phyloP scores from a whole-genome alignment of 2,329 filamentous ascomycete genomes.

The Zopfia rhizophila region DNA sequence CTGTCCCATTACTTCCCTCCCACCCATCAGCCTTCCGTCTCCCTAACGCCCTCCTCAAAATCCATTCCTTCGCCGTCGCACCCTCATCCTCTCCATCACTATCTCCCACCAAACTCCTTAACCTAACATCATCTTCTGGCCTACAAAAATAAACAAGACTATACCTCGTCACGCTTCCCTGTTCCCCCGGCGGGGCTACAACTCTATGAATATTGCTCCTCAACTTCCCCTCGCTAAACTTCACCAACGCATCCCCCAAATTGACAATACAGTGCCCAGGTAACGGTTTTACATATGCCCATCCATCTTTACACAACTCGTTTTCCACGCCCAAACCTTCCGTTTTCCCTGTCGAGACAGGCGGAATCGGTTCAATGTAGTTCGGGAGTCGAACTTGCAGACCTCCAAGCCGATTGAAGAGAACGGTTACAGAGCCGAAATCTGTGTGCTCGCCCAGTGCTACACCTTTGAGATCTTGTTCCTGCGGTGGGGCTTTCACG shows the following conservation, averaged over 20 bases:
- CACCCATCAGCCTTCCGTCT: slow-evolving; percentile 43
- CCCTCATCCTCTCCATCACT: slow-evolving; percentile 37
- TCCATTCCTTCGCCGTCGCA: slow-evolving; percentile 56
- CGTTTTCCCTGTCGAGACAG: background rate
- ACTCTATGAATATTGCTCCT: slow-evolving; percentile 61
- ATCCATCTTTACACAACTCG: slow-evolving; percentile 46
- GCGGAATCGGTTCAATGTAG: slow-evolving; percentile 23
- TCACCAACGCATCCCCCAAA: slow-evolving; percentile 60
- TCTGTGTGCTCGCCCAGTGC: slow-evolving; percentile 66
- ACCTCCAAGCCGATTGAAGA: slow-evolving; percentile 67
- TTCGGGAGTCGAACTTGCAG: slow-evolving; percentile 63
- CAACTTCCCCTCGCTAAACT: slow-evolving; percentile 55
- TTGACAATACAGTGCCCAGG: slow-evolving; percentile 61
- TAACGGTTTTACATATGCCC: slow-evolving; percentile 65
- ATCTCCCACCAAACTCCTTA: slow-evolving; percentile 42
- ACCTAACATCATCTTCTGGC: slow-evolving; percentile 51
- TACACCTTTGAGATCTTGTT: slow-evolving; percentile 53
- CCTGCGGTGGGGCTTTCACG: slow-evolving; percentile 61
- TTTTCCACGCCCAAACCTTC: slow-evolving; percentile 15
- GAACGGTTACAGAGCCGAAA: slow-evolving; percentile 65
- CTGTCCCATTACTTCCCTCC: slow-evolving; percentile 47
- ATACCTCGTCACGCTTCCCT: slow-evolving; percentile 53
- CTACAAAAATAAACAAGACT: slow-evolving; percentile 66
- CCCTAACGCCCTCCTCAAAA: slow-evolving; percentile 53
- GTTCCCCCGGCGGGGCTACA: slow-evolving; percentile 59